Conservation (phyloP, 805 yeast genomes). For the Monosporozyma aerobia region DNA sequence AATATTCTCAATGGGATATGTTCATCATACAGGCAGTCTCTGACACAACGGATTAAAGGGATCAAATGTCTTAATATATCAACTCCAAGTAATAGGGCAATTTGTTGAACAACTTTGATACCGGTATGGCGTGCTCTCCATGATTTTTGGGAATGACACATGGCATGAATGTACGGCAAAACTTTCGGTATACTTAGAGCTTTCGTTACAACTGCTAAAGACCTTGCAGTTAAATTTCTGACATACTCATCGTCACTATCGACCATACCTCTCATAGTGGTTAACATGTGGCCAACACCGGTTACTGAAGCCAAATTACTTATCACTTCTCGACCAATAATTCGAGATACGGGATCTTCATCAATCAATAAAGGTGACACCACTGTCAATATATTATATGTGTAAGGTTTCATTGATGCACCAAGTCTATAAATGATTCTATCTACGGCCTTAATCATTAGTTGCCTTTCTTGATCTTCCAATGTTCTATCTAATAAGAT, state of each 20-base stretch:
- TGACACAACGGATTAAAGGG: conserved; percentile 53
- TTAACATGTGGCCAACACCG: conserved; percentile 73
- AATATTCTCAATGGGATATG: conserved; percentile 56
- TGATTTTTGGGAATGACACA: conserved; percentile 62
- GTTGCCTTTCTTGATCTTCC: conserved; percentile 76
- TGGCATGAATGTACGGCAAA: conserved; percentile 76
- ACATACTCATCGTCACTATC: conserved; percentile 76
- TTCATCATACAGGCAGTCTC: conserved; percentile 54
- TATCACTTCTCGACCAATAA: conserved; percentile 72
- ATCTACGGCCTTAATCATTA: conserved; percentile 67
- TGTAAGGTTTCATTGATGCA: conserved; percentile 57
- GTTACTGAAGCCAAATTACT: conserved; percentile 69
- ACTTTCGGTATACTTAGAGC: conserved; percentile 64
- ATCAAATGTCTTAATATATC: conserved; percentile 67
- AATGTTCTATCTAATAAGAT: conserved; percentile 59
- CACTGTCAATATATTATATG: conserved; percentile 63
- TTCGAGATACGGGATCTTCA: conserved; percentile 63
- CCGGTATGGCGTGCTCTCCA: conserved; percentile 86
- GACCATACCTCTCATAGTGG: conserved; percentile 70
- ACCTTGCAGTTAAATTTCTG: conserved; percentile 64
- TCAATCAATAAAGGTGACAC: conserved; percentile 74
- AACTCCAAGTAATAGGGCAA: conserved; percentile 58
- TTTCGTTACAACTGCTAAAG: conserved; percentile 75
- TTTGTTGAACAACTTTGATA: conserved; percentile 62
- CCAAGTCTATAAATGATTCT: conserved; percentile 60